Percentiles rank a stretch among this genome's conserved stretches.
Evolutionary conservation across 2,329 filamentous ascomycete genomes (phyloP).

Genomic region (Colletotrichum godetiae): DNA sequence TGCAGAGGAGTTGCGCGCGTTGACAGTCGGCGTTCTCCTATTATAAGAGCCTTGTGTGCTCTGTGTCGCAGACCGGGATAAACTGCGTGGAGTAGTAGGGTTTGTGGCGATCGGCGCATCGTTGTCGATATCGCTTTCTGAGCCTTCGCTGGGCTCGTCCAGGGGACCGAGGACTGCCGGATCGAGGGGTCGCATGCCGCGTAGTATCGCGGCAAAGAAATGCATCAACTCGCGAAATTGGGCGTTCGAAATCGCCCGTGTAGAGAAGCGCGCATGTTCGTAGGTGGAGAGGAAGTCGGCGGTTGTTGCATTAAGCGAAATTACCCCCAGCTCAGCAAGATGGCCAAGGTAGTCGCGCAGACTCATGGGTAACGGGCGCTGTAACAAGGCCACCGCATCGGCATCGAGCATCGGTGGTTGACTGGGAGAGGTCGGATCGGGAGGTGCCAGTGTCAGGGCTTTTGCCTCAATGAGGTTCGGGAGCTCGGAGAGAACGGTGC

Average conservation of each 20-base stretch:
- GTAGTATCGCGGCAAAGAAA: slow-evolving; percentile 83
- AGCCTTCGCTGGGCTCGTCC: slow-evolving; percentile 40
- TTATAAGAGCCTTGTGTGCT: slow-evolving; percentile 46
- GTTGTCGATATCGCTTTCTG: slow-evolving; percentile 58
- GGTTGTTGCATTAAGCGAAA: slow-evolving; percentile 56
- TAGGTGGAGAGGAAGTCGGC: slow-evolving; percentile 79
- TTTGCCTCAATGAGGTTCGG: slow-evolving; percentile 93
- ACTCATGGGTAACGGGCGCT: slow-evolving; percentile 76
- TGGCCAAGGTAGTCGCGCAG: slow-evolving; percentile 83
- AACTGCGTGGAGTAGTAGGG: slow-evolving; percentile 52
- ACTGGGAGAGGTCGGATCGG: slow-evolving; percentile 52
- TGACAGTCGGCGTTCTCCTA: slow-evolving; percentile 39
- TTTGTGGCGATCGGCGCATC: slow-evolving; percentile 56
- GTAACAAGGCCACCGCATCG: slow-evolving; percentile 77
- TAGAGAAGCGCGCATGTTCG: slow-evolving; percentile 87
- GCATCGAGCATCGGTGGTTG: slow-evolving; percentile 67
- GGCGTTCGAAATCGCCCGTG: slow-evolving; percentile 71
- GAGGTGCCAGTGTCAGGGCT: slow-evolving; percentile 85
- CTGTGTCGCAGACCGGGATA: slow-evolving; percentile 42
- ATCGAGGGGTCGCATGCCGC: slow-evolving; percentile 77
- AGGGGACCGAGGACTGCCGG: slow-evolving; percentile 58
- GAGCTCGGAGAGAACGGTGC: slow-evolving; percentile 82
- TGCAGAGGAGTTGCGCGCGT: slow-evolving; percentile 54
- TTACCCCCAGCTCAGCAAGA: slow-evolving; percentile 74
- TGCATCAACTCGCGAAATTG: slow-evolving; percentile 86